A percentile compares a stretch with the other conserved stretches of the same genome.
Conservation (phyloP, 805 yeast species). For the Pichia cephalocereana region DNA sequence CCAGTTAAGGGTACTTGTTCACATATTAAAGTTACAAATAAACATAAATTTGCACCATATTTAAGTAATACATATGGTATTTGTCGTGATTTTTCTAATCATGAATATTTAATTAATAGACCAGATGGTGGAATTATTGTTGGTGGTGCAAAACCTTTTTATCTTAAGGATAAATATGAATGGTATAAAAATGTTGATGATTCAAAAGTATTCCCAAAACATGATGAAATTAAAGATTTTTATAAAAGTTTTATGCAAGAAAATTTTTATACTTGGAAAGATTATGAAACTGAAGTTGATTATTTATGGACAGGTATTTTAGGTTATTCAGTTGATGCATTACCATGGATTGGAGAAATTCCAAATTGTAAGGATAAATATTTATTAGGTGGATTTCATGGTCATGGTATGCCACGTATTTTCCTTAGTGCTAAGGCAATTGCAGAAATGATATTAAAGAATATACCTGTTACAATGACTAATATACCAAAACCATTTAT, state of each 20-base stretch:
- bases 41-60: constrained; percentile 19
- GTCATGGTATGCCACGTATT: constrained; percentile 45
- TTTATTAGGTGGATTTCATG: constrained; percentile 38
- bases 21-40: constrained; percentile 18
- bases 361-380: constrained; percentile 23
- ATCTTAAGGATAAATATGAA: constrained; percentile 5
- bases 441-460: constrained; percentile 17
- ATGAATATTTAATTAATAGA: constrained; percentile 25
- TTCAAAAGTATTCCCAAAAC: constrained; percentile 16
- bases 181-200: constrained; percentile 27
- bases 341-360: constrained; percentile 37
- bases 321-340: constrained; percentile 34
- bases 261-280: constrained; percentile 17
- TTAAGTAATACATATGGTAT: constrained; percentile 28
- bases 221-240: constrained; percentile 14
- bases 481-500: constrained; percentile 16
- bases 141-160: constrained; percentile 22
- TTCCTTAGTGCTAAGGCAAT: constrained; percentile 31
- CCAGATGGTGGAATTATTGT: constrained; percentile 29
- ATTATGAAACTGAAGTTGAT: constrained; percentile 20
- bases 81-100: constrained; percentile 13
- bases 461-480: not conserved
- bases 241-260: constrained; percentile 24
- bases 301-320: constrained; percentile 38
- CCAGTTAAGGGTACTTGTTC: constrained; percentile 28